These are phyloP conservation scores for Ilyonectria mors-panacis DNA, from an alignment of 2,329 filamentous ascomycete genomes.

Conservation along the genomic window DNA sequence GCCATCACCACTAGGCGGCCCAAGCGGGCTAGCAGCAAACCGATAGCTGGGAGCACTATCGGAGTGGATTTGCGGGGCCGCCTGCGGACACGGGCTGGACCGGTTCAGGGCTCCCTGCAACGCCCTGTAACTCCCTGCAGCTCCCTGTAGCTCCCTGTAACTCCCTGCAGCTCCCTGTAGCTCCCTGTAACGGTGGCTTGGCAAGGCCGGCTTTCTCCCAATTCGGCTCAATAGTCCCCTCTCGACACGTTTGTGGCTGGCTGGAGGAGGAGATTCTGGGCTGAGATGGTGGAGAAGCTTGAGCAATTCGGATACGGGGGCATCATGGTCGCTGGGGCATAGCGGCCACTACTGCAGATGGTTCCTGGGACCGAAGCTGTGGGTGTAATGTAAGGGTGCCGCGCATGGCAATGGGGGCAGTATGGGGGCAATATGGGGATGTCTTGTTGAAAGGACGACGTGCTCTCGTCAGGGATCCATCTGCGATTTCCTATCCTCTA, in stretches of 20 bases:
- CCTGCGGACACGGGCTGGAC: conserved; percentile 13
- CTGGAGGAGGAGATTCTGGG: neutral
- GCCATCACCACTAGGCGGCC: conserved; percentile 4
- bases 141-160: neutral
- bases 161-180: neutral
- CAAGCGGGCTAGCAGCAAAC: conserved; percentile 11
- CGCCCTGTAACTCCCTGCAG: neutral
- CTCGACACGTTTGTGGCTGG: neutral
- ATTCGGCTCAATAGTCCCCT: neutral
- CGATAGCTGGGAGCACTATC: conserved; percentile 10
- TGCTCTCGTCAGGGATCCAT: no score
- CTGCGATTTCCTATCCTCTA: no score
- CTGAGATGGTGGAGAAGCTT: neutral
- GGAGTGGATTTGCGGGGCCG: conserved; percentile 17
- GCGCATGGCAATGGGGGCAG: no score
- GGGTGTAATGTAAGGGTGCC: neutral
- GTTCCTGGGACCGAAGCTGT: neutral
- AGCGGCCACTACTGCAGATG: neutral
- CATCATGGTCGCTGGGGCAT: neutral
- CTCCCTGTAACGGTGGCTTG: neutral
- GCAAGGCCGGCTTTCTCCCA: neutral
- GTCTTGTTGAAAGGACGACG: no score
- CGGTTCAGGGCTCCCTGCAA: neutral
- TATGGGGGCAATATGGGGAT: no score
- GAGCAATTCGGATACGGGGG: neutral